A percentile compares a stretch with the other conserved stretches of the same genome.
phyloP scores from a whole-genome alignment of 2,329 filamentous ascomycete genomes.

The Lasiodiplodia sp. region DNA sequence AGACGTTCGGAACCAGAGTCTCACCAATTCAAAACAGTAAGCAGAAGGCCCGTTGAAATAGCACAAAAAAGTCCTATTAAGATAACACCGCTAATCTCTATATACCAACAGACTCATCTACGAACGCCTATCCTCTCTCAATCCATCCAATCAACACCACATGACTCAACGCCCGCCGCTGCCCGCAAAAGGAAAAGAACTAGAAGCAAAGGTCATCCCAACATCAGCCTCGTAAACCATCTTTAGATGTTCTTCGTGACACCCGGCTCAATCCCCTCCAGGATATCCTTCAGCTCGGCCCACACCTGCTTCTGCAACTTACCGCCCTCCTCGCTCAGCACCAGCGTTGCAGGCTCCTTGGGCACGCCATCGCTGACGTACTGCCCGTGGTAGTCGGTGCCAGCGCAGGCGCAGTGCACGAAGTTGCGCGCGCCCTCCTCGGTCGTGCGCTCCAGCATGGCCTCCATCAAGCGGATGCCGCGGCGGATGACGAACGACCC shows the following conservation, averaged over 20 bases:
- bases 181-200: neutral
- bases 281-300: conserved; percentile 48
- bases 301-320: conserved; percentile 48
- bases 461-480: conserved; percentile 32
- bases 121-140: too few species aligned
- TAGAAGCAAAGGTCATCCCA: too few species aligned
- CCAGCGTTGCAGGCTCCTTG: conserved; percentile 40
- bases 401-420: conserved; percentile 46
- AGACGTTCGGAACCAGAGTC: too few species aligned
- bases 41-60: neutral
- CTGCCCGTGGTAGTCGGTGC: conserved; percentile 49
- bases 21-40: too few species aligned
- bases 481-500: conserved; percentile 3
- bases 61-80: neutral
- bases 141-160: too few species aligned
- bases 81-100: neutral
- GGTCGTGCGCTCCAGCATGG: conserved; percentile 45
- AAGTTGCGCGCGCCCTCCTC: conserved; percentile 52
- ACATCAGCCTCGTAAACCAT: too few species aligned
- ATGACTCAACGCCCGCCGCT: neutral
- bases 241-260: conserved; percentile 34
- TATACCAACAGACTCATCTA: neutral
- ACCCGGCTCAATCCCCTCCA: conserved; percentile 48
- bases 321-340: conserved; percentile 47
- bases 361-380: conserved; percentile 49